Evolutionary conservation across 495 filamentous ascomycete species (phyloP), one percentile per base, ranked within the genome.

Genomic region (Trichoderma gamsii): DNA sequence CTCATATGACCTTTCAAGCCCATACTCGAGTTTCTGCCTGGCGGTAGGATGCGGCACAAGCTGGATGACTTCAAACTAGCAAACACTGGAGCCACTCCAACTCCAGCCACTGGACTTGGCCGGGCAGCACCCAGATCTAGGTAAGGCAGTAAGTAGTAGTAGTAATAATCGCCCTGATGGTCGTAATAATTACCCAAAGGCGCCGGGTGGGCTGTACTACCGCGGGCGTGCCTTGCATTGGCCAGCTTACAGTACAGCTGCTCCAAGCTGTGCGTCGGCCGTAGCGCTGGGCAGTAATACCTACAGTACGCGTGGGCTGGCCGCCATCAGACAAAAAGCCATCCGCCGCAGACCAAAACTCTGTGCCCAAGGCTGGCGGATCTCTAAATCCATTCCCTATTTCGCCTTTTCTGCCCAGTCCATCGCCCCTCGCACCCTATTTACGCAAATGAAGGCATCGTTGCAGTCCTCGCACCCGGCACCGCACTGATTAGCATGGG

Each of bases 381-480:
- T 15, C 2, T 49, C n/a, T n/a, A 4, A 49, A 16, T 49, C 44
- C n/a, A n/a, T 1, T 49, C 5, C 44, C 44, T 15, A 15, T n/a
- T 11, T 13, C 44, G 44, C 4, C 44, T 49, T 49, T 49, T 49
- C 44, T 11, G 44, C 44, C 15, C 44, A 49, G 44, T n/a, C 25
- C 63, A n/a, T 65, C 35, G 64, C 64, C 64, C 21, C 11, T 16
- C 16, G 41, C 64, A 65, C 29, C 64, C 23, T 4, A 43, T 23
- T 35, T n/a, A 15, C 12, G 64, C 64, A 29, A 35, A 46, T n/a
- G 64, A 65, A 64, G 15, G 29, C 35, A 65, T 16, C 35, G 41
- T 46, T 23, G 15, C 6, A 18, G 59, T 38, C 18, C 29, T 13
- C 27, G 5, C 23, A 29, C 13, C n/a, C 15, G 16, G n/a, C 27